Percentiles rank a stretch among this genome's conserved stretches.
Evolutionary conservation across 805 yeast genomes (phyloP).

Genomic region (Metschnikowia lachancei): DNA sequence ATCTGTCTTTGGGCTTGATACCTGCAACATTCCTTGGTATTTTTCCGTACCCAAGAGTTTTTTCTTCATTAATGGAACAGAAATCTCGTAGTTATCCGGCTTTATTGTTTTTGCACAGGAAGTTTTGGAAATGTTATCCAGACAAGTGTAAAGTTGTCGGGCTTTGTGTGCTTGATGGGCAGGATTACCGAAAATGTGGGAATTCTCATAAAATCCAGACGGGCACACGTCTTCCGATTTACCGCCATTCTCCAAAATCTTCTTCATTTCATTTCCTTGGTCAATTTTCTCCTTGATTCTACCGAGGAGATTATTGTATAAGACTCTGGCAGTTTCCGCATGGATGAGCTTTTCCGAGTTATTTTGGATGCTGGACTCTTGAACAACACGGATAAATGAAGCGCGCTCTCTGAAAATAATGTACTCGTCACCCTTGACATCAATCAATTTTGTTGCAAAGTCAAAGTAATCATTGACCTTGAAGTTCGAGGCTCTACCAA

Average conservation of each 20-base stretch:
- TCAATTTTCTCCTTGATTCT: conserved; percentile 30
- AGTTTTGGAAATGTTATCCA: conserved; percentile 3
- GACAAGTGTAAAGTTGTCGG: conserved; percentile 18
- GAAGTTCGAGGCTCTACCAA: conserved; percentile 40
- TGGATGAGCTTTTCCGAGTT: conserved; percentile 17
- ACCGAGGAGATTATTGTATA: conserved; percentile 24
- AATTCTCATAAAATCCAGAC: too few species aligned
- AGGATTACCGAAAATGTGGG: background rate
- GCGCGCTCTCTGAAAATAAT: conserved; percentile 34
- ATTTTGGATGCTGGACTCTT: conserved; percentile 17
- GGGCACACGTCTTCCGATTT: background rate
- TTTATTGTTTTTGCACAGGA: background rate
- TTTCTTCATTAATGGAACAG: conserved; percentile 30
- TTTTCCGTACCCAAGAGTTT: conserved; percentile 31
- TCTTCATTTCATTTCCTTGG: conserved; percentile 24
- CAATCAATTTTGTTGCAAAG: conserved; percentile 35
- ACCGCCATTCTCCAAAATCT: conserved; percentile 6
- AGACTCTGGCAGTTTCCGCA: conserved; percentile 14
- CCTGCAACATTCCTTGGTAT: conserved; percentile 31
- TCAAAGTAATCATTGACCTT: conserved; percentile 26
- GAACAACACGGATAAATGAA: conserved; percentile 28
- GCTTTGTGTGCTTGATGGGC: conserved; percentile 11
- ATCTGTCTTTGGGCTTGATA: conserved; percentile 32
- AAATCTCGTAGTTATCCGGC: conserved; percentile 26
- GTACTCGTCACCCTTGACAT: conserved; percentile 38